Percentiles rank a stretch among this genome's conserved stretches.
phyloP scores from a whole-genome alignment of 352 stramenopile genomes.

The Pythium pyrilobum region DNA sequence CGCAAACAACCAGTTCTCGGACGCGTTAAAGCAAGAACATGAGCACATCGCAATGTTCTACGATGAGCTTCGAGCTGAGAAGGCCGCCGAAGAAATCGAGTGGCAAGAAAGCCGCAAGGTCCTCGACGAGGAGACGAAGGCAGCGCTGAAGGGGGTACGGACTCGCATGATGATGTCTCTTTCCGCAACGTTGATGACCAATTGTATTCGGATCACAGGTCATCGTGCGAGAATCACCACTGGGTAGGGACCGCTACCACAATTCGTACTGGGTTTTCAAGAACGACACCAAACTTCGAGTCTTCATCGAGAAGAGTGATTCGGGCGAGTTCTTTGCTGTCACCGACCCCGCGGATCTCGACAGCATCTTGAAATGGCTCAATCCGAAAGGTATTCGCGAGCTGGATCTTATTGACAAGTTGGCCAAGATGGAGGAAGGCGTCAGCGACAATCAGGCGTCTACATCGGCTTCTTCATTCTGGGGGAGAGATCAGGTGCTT shows the following conservation, averaged over 20 bases:
- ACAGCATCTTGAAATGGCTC: slow-evolving; percentile 52
- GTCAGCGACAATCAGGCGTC: too few species aligned
- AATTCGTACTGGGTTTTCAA: slow-evolving; percentile 80
- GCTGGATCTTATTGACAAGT: slow-evolving; percentile 47
- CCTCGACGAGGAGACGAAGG: slow-evolving; percentile 13
- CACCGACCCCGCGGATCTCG: slow-evolving; percentile 19
- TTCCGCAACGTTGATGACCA: too few species aligned
- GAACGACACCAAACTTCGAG: slow-evolving; percentile 44
- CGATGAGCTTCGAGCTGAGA: slow-evolving; percentile 22
- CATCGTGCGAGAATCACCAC: slow-evolving; percentile 58
- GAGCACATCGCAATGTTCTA: slow-evolving; percentile 30
- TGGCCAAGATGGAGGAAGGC: slow-evolving; percentile 43
- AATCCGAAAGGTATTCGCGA: slow-evolving; percentile 75
- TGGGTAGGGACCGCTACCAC: slow-evolving; percentile 72
- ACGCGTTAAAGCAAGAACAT: slow-evolving; percentile 30
- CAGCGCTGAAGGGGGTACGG: slow-evolving; percentile 13
- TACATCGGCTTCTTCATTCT: neutral
- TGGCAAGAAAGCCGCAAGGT: slow-evolving; percentile 12
- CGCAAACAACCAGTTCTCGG: slow-evolving; percentile 35
- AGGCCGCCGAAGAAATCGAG: slow-evolving; percentile 18
- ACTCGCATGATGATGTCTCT: neutral
- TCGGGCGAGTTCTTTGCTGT: slow-evolving; percentile 57
- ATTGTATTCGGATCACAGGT: too few species aligned
- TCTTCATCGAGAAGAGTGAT: slow-evolving; percentile 69
- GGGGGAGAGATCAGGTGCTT: slow-evolving; percentile 16